These are phyloP conservation scores for Chalaropsis ovoidea DNA, from an alignment of 2,329 filamentous ascomycete genomes.

Conservation along the genomic window DNA sequence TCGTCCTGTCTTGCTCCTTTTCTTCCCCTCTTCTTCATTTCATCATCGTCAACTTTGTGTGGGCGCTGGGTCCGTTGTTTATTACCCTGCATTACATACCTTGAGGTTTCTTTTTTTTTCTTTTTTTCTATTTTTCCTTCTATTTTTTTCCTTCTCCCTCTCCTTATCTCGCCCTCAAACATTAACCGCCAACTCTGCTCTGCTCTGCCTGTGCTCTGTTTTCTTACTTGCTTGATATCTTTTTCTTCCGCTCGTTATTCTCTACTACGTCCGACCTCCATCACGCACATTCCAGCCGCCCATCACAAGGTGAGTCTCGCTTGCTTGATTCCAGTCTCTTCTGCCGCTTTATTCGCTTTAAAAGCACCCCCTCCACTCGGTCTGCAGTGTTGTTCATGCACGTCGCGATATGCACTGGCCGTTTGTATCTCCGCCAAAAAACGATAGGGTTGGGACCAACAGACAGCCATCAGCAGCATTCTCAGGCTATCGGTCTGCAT, in stretches of 20 bases:
- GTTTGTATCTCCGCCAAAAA: background rate
- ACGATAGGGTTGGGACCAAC: background rate
- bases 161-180: background rate
- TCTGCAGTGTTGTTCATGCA: constrained; percentile 8
- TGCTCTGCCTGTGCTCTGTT: background rate
- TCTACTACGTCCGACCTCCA: background rate
- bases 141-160: constrained; percentile 16
- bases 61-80: constrained; percentile 21
- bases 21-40: constrained; percentile 10
- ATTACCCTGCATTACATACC: constrained; percentile 21
- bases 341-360: background rate
- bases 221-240: constrained; percentile 17
- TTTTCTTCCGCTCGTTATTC: constrained; percentile 8
- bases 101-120: constrained; percentile 9
- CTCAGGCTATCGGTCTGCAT: background rate
- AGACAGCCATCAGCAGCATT: background rate
- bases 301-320: constrained; percentile 1
- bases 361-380: background rate
- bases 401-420: background rate
- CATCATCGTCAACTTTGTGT: constrained; percentile 12
- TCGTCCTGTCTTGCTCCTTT: background rate
- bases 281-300: background rate
- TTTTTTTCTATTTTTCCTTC: background rate
- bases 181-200: background rate
- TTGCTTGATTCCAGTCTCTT: background rate